phyloP scores from a whole-genome alignment of 169 alveolate genomes.

The Plasmodium yoelii region DNA sequence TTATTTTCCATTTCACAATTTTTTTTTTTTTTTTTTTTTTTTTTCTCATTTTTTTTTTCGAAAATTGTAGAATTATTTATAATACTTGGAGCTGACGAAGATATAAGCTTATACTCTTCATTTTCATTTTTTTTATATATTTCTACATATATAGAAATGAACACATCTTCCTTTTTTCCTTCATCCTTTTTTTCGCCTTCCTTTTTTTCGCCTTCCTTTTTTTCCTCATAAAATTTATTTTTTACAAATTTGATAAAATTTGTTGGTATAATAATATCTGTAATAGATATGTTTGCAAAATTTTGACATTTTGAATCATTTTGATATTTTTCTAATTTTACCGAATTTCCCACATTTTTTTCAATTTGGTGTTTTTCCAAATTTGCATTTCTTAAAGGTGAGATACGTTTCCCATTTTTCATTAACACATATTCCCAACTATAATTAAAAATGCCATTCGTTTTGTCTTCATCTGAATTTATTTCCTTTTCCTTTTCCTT shows the following conservation, averaged over 20 bases:
- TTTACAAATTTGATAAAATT: not conserved
- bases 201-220: too few species aligned
- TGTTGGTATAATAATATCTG: not conserved
- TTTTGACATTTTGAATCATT: not conserved
- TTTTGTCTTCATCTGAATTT: not conserved
- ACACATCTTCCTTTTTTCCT: conserved; percentile 9
- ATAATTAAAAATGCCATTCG: too few species aligned
- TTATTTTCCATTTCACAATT: not conserved
- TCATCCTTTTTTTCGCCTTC: not conserved
- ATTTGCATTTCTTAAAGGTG: not conserved
- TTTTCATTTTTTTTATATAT: conserved; percentile 19
- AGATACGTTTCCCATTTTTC: conserved; percentile 5
- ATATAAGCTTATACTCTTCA: conserved; percentile 12
- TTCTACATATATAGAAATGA: conserved; percentile 55
- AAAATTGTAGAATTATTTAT: too few species aligned
- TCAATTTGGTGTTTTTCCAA: not conserved
- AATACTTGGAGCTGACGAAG: conserved; percentile 28
- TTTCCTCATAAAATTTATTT: not conserved
- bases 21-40: too few species aligned
- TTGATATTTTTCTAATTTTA: not conserved
- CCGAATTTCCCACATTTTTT: not conserved
- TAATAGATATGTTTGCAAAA: conserved; percentile 1
- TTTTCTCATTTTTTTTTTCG: not conserved
- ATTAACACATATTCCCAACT: conserved; percentile 31
- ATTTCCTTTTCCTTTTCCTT: too few species aligned